Evolutionary conservation across 2,329 filamentous ascomycete genomes (phyloP), one percentile per base, ranked within the genome.

Genomic region (Alternaria burnsii): DNA sequence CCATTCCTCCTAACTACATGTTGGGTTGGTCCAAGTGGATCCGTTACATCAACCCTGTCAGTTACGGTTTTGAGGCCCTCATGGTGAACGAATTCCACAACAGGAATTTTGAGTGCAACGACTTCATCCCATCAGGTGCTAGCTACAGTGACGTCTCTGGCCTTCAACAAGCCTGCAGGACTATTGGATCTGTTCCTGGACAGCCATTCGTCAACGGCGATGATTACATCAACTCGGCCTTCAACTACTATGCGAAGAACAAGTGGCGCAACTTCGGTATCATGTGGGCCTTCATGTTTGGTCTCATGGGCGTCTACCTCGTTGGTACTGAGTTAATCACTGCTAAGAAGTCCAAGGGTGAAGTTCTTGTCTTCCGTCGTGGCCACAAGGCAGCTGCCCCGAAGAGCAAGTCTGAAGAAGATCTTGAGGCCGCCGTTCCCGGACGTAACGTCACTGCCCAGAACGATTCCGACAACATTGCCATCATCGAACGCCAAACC

Each of bases 21-120:
- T 84, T 90, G 7, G 86, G 82, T 1, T 97, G 92, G 92, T 91
- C 90, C 69, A 85, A 88, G 61, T 97, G 93, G 93, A 87, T 96
- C 63, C 91, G 90, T 74, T 94, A 92, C 74, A 81, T 95, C 40
- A 89, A 96, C 62, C 91, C 92, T 3, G 85, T 96, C 11, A 88
- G 87, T 1, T 96, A 96, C 66, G 88, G 88, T 0, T 97, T 96
- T 71, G 92, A 96, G 76, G 83, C 88, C 0, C 83, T 96, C 26
- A 90, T 94, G 85, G 85, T 91, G 65, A 96, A 96, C 78, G 93
- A 97, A 77, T 97, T 97, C 69, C 78, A 88, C 68, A 80, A 82
- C 60, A 86, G 89, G 16, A 63, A 87, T 0, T 95, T 90, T 74
- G 47, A 54, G 1, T 88, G 85, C 64, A 72, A 71, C 1, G 62